Conservation (phyloP, 441 rosid genomes). For the Capsella rubella region DNA sequence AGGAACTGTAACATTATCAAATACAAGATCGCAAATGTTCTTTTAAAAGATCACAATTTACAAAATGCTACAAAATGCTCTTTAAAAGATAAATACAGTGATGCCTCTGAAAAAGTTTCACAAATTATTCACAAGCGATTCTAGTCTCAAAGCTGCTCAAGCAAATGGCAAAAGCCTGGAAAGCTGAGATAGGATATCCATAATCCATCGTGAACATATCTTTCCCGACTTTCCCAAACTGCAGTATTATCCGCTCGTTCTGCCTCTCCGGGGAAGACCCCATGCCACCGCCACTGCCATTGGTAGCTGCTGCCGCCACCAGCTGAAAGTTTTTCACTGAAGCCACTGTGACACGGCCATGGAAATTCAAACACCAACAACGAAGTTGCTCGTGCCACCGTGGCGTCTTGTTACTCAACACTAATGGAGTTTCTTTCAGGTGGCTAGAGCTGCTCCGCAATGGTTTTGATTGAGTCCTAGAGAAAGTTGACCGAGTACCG, state of each 20-base stretch:
- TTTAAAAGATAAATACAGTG: slow-evolving; percentile 6
- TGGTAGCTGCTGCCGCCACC: slow-evolving; percentile 43
- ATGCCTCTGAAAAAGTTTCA: not conserved
- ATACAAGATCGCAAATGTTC: not conserved
- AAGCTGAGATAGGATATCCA: slow-evolving; percentile 74
- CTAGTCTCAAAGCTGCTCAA: slow-evolving; percentile 79
- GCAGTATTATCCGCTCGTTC: slow-evolving; percentile 63
- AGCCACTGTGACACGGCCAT: slow-evolving; percentile 76
- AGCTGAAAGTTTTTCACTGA: slow-evolving; percentile 71
- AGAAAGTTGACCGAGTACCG: slow-evolving; percentile 49
- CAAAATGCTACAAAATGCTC: slow-evolving; percentile 16
- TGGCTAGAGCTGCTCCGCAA: slow-evolving; percentile 46
- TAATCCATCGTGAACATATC: slow-evolving; percentile 81
- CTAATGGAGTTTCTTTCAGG: slow-evolving; percentile 51
- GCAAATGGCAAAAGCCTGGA: slow-evolving; percentile 77
- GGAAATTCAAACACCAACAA: slow-evolving; percentile 81
- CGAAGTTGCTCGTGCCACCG: slow-evolving; percentile 82
- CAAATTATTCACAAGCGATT: slow-evolving; percentile 67
- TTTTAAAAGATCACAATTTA: slow-evolving; percentile 27
- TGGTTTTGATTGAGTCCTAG: slow-evolving; percentile 49
- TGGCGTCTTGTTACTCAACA: slow-evolving; percentile 68
- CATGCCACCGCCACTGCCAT: slow-evolving; percentile 42
- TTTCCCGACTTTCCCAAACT: slow-evolving; percentile 78
- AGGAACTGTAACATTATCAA: not conserved
- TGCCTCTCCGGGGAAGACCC: slow-evolving; percentile 45